Evolutionary conservation across 73 alveolate species (phyloP), one percentile per base, ranked within the genome.

Genomic region (Paramecium octaurelia): DNA sequence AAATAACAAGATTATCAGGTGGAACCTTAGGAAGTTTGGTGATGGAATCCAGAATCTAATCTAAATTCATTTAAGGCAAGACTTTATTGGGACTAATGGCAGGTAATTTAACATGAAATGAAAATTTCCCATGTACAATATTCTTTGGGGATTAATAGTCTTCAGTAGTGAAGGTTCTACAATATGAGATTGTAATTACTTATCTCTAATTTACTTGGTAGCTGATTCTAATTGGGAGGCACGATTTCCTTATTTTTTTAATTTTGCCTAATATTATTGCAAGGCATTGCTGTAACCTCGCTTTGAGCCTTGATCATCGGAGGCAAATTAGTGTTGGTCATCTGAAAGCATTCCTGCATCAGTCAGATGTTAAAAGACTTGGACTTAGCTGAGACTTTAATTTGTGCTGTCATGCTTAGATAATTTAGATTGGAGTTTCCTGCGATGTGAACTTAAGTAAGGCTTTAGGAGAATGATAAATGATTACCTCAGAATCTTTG

Each of bases 81-180:
- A 36, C 34, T 38, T 38, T 75, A 38, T 35, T 75, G 0, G 91
- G 91, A 80, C 91, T 80, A 14, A 80, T 24, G 0, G 76, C 8
- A 8, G 91, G 91, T 18, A 80, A 46, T 46, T 80, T 80, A 23
- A 80, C 36, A 80, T 80, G 91, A 46, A 80, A 80, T 8, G 91
- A 80, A 80, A 43, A 48, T 9, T 80, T 80, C 9, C 46, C 36
- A 35, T 31, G 87, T 7, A 31, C 50, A 1, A 31, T 24, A 34
- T 20, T 14, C 54, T 64, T 64, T 11, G 84, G 69, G 18, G 69
- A 54, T 18, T 18, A 18, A 54, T 54, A 54, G 3, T 54, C 69
- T 16, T 54, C 69, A n/a, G 69, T 54, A 18, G 31, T 54, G 21
- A 54, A 54, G 21, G 69, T 54, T 4, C 69, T 54, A 18, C 6